Base-by-base conservation (phyloP, 139 green algal genomes). In the Tetraselmis chui region DNA sequence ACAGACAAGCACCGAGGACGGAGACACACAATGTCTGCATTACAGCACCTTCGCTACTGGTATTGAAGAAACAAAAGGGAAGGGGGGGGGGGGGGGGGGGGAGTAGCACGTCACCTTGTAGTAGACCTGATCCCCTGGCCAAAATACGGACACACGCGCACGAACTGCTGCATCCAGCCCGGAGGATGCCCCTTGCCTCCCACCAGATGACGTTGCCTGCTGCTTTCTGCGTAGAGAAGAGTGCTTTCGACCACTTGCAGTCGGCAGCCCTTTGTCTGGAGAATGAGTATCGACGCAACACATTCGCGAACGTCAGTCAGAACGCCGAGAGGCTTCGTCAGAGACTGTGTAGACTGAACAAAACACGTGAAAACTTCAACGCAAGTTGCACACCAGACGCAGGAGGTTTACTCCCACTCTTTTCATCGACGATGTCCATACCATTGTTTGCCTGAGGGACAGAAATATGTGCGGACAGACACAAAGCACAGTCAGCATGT, bases 101-200 rank as follows among this genome's bases (percentile, higher is more conserved):
- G n/a, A n/a, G n/a, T n/a, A n/a, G 24, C 18, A 67, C 28, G 30
- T n/a, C 30, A 86, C 85, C 87, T 87, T 89, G 80, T 87, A 89
- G 74, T 78, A 89, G 58, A 77, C 30, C 29, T 86, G 76, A 32
- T 91, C 85, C 0, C 86, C 81, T 1, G 45, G 45, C 83, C 84
- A 90, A 29, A 83, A 89, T 1, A 92, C 82, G 0, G 83, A 82
- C 24, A 91, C 84, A 2, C 87, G 82, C 2, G 81, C 81, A 1
- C 83, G 84, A 30, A 86, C 79, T 23, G 85, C 74, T 1, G 32
- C 32, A 2, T 83, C 79, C 24, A 18, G 45, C 5, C 45, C 45
- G 45, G 5, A 25, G 45, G 45, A 5, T 5, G 45, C 45, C 11
- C 45, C 45, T 18, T 67, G 45, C 45, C 18, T 67, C 11, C 11